Conservation (phyloP, 306 rosid genomes). For the Datisca glomerata region DNA sequence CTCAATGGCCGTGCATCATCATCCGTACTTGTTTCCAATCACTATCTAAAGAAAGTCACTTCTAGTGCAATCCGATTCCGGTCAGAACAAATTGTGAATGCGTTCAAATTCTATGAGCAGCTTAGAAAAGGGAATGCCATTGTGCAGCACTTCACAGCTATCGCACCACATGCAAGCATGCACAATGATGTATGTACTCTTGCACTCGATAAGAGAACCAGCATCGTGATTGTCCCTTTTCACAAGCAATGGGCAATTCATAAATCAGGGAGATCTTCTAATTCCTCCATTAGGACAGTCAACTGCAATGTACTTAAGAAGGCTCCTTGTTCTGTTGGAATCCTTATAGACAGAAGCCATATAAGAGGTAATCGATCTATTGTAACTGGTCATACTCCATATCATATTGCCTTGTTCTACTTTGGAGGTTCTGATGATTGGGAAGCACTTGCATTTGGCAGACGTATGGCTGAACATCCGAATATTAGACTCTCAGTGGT, state of each 20-base stretch:
- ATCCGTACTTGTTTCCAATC: conserved; percentile 49
- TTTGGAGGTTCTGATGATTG: conserved; percentile 55
- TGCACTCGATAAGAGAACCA: conserved; percentile 28
- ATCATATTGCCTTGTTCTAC: conserved; percentile 30
- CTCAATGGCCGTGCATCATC: conserved; percentile 47
- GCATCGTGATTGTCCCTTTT: conserved; percentile 44
- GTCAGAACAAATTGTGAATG: neutral
- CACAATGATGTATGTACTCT: conserved; percentile 42
- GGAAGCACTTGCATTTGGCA: conserved; percentile 29
- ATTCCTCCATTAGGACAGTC: conserved; percentile 23
- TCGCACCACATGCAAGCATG: conserved; percentile 38
- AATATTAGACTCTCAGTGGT: conserved; percentile 8
- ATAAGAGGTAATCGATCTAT: conserved; percentile 11
- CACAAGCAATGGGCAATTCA: conserved; percentile 33
- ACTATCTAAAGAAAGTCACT: no score
- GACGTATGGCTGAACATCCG: conserved; percentile 31
- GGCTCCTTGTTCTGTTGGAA: conserved; percentile 54
- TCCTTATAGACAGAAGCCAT: conserved; percentile 34
- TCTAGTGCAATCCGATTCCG: conserved; percentile 3
- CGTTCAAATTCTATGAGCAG: conserved; percentile 6
- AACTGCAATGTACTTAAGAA: conserved; percentile 26
- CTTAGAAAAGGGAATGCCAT: conserved; percentile 11
- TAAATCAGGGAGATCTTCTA: conserved; percentile 26
- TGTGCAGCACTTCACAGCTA: conserved; percentile 30
- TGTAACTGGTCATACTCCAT: conserved; percentile 5